phyloP scores from a whole-genome alignment of 2,329 filamentous ascomycete species.

The Sporothrix euskadiensis region DNA sequence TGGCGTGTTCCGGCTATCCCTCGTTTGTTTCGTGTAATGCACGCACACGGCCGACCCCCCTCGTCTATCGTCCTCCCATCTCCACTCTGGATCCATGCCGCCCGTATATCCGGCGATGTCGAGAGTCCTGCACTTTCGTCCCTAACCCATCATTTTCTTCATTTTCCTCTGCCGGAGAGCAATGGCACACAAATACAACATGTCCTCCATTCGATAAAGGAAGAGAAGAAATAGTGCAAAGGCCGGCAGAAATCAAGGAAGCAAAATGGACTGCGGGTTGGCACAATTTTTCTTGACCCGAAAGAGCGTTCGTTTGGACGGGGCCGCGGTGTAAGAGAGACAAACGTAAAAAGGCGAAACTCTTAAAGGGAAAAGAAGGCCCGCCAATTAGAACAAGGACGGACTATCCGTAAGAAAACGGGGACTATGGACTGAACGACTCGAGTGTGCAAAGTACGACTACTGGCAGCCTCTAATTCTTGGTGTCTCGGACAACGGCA shows the following conservation, averaged over 20 bases:
- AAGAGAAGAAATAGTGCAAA: neutral
- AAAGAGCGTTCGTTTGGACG: neutral
- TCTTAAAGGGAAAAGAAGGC: neutral
- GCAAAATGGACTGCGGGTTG: neutral
- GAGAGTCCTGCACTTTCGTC: no score
- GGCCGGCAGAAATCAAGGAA: neutral
- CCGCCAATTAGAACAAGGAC: neutral
- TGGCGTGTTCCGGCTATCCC: neutral
- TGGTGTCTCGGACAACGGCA: slow-evolving; percentile 2
- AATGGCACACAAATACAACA: neutral
- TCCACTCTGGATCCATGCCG: neutral
- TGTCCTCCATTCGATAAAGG: neutral
- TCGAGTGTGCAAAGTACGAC: neutral
- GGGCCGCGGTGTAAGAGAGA: neutral
- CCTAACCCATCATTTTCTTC: neutral
- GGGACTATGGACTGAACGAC: neutral
- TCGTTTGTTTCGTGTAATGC: neutral
- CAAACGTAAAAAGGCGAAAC: neutral
- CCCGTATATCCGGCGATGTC: neutral
- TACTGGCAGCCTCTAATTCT: neutral
- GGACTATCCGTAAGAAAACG: neutral
- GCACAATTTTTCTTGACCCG: neutral
- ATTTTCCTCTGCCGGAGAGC: neutral
- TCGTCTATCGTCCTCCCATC: neutral
- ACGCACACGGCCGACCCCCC: neutral